Evolutionary conservation across 73 alveolate species (phyloP).

Genomic region (Symbiodinium pilosum): DNA sequence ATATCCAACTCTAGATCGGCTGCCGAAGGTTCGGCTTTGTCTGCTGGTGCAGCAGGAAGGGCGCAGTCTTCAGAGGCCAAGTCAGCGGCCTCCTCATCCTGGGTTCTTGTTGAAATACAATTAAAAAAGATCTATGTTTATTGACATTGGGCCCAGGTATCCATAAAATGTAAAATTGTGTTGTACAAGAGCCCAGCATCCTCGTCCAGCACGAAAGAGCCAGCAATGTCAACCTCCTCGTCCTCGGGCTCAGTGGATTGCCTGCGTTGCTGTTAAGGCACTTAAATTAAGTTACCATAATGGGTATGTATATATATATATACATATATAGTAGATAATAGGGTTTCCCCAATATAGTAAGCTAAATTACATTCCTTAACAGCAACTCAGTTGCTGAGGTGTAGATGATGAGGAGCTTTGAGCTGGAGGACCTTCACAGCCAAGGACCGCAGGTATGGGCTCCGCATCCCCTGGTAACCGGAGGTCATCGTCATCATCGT

Average conservation of each 20-base stretch:
- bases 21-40: neutral
- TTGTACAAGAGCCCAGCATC: neutral
- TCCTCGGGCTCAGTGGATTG: neutral
- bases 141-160: too few relatives aligned
- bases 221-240: neutral
- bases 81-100: neutral
- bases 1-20: neutral
- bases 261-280: too few relatives aligned
- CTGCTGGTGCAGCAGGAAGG: constrained; percentile 6
- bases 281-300: too few relatives aligned
- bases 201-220: neutral
- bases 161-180: too few relatives aligned
- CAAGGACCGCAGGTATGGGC: neutral
- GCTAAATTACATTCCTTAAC: too few relatives aligned
- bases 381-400: too few relatives aligned
- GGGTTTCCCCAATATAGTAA: too few relatives aligned
- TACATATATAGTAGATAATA: too few relatives aligned
- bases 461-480: neutral
- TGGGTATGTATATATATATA: too few relatives aligned
- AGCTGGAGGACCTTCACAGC: neutral
- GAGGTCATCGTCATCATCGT: neutral
- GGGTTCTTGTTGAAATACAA: too few relatives aligned
- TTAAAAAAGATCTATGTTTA: too few relatives aligned
- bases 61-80: neutral
- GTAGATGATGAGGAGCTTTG: neutral